Base-by-base conservation (phyloP, 164 flowering plant species). In the Tetracentron sinense region DNA sequence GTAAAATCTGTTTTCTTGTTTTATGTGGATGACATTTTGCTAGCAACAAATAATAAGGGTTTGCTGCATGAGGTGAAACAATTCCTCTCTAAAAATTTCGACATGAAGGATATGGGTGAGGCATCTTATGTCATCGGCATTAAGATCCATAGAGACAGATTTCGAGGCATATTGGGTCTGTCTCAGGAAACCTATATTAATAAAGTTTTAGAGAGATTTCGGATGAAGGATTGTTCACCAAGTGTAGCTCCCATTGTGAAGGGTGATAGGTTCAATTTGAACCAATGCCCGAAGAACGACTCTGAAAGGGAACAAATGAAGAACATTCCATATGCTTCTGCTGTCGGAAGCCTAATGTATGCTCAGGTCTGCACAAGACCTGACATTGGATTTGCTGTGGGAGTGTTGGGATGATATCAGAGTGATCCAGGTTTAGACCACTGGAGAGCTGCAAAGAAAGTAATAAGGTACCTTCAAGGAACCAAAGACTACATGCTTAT, bases 61-160 rank as follows among this genome's bases (percentile, higher is more conserved):
- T 27, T 63, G 55, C 31, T 66, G 5, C 58, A 72, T 62, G 68
- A 67, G 19, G 58, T 58, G 55, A 72, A 61, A 47, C 49, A 58
- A 42, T 66, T 62, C 25, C 67, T 72, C 20, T 72, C 59, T 5
- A 16, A 56, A 27, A 56, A 62, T n/a, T 62, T 68, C 56, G 63
- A 71, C 10, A 62, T 71, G 70, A 64, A 66, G 50, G 69, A 66
- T 58, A 64, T 70, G 74, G 65, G 60, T 60, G 59, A 62, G 30
- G 61, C 72, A 42, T 62, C 66, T 62, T 62, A 62, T 69, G 72
- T 55, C 61, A 68, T 68, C 44, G 53, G 54, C 55, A 69, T 57
- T 21, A 56, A 62, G 67, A 47, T 69, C 22, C 61, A 54, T 46
- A 68, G 25, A 29, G 55, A 55, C 42, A 55, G 53, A 67, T 29